phyloP scores from a whole-genome alignment of 495 filamentous ascomycete genomes.

The Lichina pygmaea region DNA sequence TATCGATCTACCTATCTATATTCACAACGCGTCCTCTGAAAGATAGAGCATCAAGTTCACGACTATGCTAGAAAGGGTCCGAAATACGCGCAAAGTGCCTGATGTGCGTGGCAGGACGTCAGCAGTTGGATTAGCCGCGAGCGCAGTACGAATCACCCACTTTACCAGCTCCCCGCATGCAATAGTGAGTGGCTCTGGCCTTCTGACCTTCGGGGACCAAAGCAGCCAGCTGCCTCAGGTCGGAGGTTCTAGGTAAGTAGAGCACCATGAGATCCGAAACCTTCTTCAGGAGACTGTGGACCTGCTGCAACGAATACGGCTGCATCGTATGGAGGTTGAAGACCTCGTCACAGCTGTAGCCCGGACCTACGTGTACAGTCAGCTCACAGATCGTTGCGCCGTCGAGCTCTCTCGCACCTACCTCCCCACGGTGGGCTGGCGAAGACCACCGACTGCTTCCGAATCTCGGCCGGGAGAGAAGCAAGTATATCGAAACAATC shows the following conservation, averaged over 20 bases:
- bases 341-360: slow-evolving; percentile 46
- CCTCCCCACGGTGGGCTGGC: slow-evolving; percentile 90
- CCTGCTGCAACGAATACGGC: slow-evolving; percentile 42
- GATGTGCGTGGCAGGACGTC: neutral
- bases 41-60: too few species aligned
- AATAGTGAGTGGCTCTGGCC: slow-evolving; percentile 67
- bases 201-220: slow-evolving; percentile 24
- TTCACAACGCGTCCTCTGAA: too few species aligned
- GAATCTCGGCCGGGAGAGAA: slow-evolving; percentile 5
- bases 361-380: slow-evolving; percentile 25
- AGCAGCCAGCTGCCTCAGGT: slow-evolving; percentile 56
- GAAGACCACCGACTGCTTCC: slow-evolving; percentile 36
- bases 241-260: slow-evolving; percentile 70
- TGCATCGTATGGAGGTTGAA: slow-evolving; percentile 74
- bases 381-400: too few species aligned
- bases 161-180: slow-evolving; percentile 73
- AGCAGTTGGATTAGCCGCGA: neutral
- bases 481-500: slow-evolving; percentile 46
- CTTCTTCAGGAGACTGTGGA: slow-evolving; percentile 30
- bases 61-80: neutral
- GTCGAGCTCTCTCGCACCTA: slow-evolving; percentile 9
- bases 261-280: slow-evolving; percentile 32
- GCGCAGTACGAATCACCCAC: slow-evolving; percentile 9
- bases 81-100: slow-evolving; percentile 1
- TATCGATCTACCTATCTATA: too few species aligned